These are phyloP conservation scores for Neofusicoccum laricinum DNA, from an alignment of 2,329 filamentous ascomycete species.

Conservation along the genomic window DNA sequence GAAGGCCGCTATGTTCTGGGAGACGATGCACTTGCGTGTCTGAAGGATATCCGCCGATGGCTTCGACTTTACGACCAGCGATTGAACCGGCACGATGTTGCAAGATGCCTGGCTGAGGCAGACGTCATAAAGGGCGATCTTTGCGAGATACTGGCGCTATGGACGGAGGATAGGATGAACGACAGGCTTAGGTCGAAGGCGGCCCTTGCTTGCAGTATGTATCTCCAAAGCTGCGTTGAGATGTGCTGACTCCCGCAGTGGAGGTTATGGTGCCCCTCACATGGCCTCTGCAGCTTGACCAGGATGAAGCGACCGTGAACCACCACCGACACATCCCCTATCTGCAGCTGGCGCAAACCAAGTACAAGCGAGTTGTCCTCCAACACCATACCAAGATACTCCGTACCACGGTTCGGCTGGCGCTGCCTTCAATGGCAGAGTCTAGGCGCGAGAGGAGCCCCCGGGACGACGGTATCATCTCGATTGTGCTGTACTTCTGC, in stretches of 20 bases:
- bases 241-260: slow-evolving; percentile 45
- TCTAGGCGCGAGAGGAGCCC: slow-evolving; percentile 70
- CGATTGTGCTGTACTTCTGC: slow-evolving; percentile 82
- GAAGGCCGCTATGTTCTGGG: slow-evolving; percentile 83
- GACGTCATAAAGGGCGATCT: slow-evolving; percentile 90
- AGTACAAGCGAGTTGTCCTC: slow-evolving; percentile 85
- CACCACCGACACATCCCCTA: slow-evolving; percentile 90
- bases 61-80: slow-evolving; percentile 92
- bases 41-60: slow-evolving; percentile 95
- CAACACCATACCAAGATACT: slow-evolving; percentile 79
- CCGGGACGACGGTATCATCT: slow-evolving; percentile 89
- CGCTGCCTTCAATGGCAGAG: slow-evolving; percentile 80
- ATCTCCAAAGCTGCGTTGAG: neutral
- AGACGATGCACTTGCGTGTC: slow-evolving; percentile 86
- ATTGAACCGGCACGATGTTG: slow-evolving; percentile 89
- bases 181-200: slow-evolving; percentile 75
- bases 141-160: slow-evolving; percentile 80
- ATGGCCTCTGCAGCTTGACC: slow-evolving; percentile 83
- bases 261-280: slow-evolving; percentile 90
- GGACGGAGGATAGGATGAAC: slow-evolving; percentile 71
- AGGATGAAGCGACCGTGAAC: slow-evolving; percentile 82
- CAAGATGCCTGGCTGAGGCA: slow-evolving; percentile 84
- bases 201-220: slow-evolving; percentile 69
- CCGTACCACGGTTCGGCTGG: slow-evolving; percentile 75
- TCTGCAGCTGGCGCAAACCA: slow-evolving; percentile 79